Evolutionary conservation across 1,284 basidiomycete species (phyloP).

Genomic region (Cutaneotrichosporon sp.): DNA sequence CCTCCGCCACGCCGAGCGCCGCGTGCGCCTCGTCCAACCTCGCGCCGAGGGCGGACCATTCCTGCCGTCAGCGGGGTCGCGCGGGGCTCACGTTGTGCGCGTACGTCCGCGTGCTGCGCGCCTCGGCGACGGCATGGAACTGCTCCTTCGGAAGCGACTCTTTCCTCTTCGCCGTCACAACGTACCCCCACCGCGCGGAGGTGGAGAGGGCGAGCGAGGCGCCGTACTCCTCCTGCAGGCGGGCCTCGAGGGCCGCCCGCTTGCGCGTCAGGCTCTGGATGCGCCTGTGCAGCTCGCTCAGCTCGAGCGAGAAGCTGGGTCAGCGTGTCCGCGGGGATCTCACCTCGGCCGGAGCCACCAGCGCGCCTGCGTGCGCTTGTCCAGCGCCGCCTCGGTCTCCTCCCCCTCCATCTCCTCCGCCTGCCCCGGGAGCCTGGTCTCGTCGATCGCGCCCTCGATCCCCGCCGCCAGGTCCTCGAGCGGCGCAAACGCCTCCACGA

Average conservation of each 20-base stretch:
- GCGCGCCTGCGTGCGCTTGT: conserved; percentile 31
- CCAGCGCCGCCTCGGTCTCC: conserved; percentile 23
- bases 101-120: conserved; percentile 58
- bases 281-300: conserved; percentile 60
- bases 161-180: conserved; percentile 47
- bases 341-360: conserved; percentile 75
- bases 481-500: conserved; percentile 62
- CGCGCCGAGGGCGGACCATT: conserved; percentile 71
- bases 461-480: conserved; percentile 62
- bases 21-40: conserved; percentile 63
- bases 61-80: conserved; percentile 15
- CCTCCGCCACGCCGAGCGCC: conserved; percentile 64
- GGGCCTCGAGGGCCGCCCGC: conserved; percentile 35
- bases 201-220: conserved; percentile 15
- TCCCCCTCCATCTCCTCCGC: conserved; percentile 28
- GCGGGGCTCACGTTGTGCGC: conserved; percentile 69
- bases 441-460: conserved; percentile 64
- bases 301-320: conserved; percentile 69
- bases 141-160: conserved; percentile 28
- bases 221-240: conserved; percentile 59
- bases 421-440: conserved; percentile 33
- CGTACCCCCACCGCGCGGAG: conserved; percentile 13
- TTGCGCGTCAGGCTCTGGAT: conserved; percentile 24
- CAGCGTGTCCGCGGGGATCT: no score
- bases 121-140: conserved; percentile 31